Evolutionary conservation across 2,329 filamentous ascomycete species (phyloP), one percentile per base, ranked within the genome.

Genomic region (Nothophaeocryptopus gaeumannii): DNA sequence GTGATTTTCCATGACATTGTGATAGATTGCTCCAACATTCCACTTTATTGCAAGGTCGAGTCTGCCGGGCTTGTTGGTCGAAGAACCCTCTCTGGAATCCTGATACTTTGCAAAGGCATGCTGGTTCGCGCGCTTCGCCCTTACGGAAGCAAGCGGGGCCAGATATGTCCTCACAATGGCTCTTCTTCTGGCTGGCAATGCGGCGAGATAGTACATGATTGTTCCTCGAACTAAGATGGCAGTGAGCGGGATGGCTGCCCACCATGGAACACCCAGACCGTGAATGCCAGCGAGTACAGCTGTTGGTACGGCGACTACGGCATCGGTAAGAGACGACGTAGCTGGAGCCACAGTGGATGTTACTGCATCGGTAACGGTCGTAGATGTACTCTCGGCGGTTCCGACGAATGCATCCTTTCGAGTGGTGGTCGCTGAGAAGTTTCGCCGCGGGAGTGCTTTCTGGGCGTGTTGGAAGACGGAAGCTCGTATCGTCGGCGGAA

Each of bases 241-340:
- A 13, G 63, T 48, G 8, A 56, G 29, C 0, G 66, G 65, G 5
- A 69, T 51, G 29, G 53, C 62, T 10, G 60, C 62, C 13, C 45
- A 66, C 65, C 65, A 69, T 9, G 66, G 63, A 9, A 67, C 41
- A n/a, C 65, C 61, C 12, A 53, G 30, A 16, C 36, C 33, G 43
- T 69, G 65, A 5, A 68, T 30, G 32, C 26, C 39, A 45, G 66
- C 57, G 40, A 69, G 52, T 12, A 63, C 15, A 30, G 45, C 42
- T 10, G 49, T 47, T 15, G 61, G 59, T 10, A 40, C 14, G n/a
- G 40, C 11, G 45, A 52, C 41, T 31, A 43, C 38, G 4, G 44
- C 12, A 33, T 55, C 41, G 14, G 30, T 13, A 15, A 51, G 34
- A 33, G 20, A 26, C 20, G 20, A 26, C 3, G 20, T 26, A 3